Conservation (phyloP, 768 basidiomycete species). For the Rhizopogon sp. region DNA sequence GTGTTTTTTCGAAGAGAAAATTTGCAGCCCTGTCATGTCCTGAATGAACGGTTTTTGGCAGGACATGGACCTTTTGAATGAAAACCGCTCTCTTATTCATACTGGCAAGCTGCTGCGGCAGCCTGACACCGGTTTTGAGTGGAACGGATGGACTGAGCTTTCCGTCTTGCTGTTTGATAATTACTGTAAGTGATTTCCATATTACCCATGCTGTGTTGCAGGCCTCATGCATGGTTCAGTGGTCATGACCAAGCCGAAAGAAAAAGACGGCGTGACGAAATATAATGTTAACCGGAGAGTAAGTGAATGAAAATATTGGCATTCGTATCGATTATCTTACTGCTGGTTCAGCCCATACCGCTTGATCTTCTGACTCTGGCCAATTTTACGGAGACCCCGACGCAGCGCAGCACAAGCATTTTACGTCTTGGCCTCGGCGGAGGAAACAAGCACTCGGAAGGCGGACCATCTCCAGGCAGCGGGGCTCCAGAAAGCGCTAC, state of each 20-base stretch:
- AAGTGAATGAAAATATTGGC: constrained; percentile 18
- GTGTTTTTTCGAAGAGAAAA: constrained; percentile 9
- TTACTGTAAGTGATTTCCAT: constrained; percentile 57
- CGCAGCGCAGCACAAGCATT: constrained; percentile 69
- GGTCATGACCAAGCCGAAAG: constrained; percentile 83
- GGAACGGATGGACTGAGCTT: constrained; percentile 88
- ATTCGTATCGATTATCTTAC: not conserved
- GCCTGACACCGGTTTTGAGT: constrained; percentile 83
- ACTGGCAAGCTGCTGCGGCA: constrained; percentile 81
- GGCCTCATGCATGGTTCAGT: constrained; percentile 39
- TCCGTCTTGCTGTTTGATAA: constrained; percentile 93
- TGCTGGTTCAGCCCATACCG: constrained; percentile 71
- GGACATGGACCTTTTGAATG: constrained; percentile 88
- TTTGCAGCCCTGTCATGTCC: no score
- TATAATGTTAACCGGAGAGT: constrained; percentile 82
- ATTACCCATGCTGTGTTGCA: not conserved
- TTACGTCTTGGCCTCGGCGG: constrained; percentile 55
- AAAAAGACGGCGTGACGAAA: constrained; percentile 68
- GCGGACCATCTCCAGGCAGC: constrained; percentile 21
- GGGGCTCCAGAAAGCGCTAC: constrained; percentile 34
- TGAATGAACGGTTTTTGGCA: constrained; percentile 14
- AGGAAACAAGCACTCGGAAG: constrained; percentile 30
- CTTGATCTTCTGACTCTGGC: constrained; percentile 84
- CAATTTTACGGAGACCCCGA: constrained; percentile 75
- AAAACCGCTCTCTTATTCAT: constrained; percentile 78